Base-by-base conservation (phyloP, 805 yeast species). In the Wickerhamiella sorbophila region DNA sequence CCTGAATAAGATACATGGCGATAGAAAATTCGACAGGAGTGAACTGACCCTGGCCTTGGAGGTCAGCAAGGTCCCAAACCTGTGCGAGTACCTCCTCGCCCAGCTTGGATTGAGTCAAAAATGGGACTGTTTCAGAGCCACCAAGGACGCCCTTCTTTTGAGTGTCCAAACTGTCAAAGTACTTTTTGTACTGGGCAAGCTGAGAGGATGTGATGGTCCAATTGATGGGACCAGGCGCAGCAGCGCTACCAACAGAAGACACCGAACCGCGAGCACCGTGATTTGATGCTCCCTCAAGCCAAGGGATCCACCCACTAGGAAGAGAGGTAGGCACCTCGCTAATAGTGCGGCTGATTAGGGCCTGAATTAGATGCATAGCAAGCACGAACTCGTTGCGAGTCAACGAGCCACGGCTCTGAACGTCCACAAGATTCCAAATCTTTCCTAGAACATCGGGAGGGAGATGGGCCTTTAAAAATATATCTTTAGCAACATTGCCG, bases 301-400 rank as follows among this genome's bases (percentile, higher is more conserved):
- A 53, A 5, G 57, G 52, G 41, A 36, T 36, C 57, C 57, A 52
- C 4, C 56, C 44, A 2, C 55, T 51, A 2, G 81, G 77, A 31
- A 76, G 49, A 1, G 57, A 33, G 5, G 60, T 47, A 5, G 83
- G 78, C 52, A 85, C 64, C 39, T 75, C 72, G 39, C 69, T 70
- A 51, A 85, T 61, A 3, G 74, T 52, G 32, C 85, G 82, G 52
- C 75, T 72, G 53, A 85, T 66, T 26, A 79, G 64, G 50, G 85
- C 77, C 60, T 88, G 96, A 48, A 91, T 84, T 56, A 91, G 69
- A 61, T 83, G 94, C 98, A 91, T 88, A 5, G 97, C 96, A 53
- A 88, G 73, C 36, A 84, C 74, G 53, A 91, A 91, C 57, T 84
- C 87, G 14, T 77, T 70, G 55, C 77, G 72, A 43, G 72, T 69